A percentile compares a stretch with the other conserved stretches of the same genome.
Conservation (phyloP, 2,329 filamentous ascomycete species). For the Aspergillus tanneri region DNA sequence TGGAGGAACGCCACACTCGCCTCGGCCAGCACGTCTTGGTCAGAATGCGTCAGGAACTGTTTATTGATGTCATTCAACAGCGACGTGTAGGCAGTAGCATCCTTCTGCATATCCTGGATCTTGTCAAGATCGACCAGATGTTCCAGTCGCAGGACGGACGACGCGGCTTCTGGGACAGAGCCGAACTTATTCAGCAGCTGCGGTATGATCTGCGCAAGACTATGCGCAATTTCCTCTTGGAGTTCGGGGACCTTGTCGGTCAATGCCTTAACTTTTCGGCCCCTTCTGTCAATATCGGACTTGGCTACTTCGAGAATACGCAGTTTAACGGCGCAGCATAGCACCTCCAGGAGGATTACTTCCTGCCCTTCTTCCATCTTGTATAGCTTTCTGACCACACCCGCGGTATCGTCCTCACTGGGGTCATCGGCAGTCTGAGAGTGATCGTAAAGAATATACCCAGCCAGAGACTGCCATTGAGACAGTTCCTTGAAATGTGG, state of each 20-base stretch:
- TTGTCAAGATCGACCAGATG: constrained; percentile 82
- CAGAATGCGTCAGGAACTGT: constrained; percentile 90
- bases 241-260: constrained; percentile 65
- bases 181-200: constrained; percentile 89
- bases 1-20: constrained; percentile 80
- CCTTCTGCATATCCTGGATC: constrained; percentile 85
- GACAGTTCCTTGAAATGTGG: constrained; percentile 76
- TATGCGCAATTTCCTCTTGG: constrained; percentile 74
- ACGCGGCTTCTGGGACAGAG: constrained; percentile 80
- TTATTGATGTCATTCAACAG: constrained; percentile 88
- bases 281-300: constrained; percentile 54
- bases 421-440: constrained; percentile 60
- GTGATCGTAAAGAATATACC: constrained; percentile 91
- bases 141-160: constrained; percentile 79
- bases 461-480: constrained; percentile 84
- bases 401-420: constrained; percentile 59
- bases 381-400: constrained; percentile 67
- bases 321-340: constrained; percentile 77
- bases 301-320: constrained; percentile 67
- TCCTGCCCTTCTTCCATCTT: constrained; percentile 77
- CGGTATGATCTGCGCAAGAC: constrained; percentile 76
- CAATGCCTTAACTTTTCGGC: constrained; percentile 58
- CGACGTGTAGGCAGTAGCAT: constrained; percentile 74
- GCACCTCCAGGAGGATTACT: constrained; percentile 78
- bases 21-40: constrained; percentile 79